phyloP scores from a whole-genome alignment of 169 alveolate species.

The Cryptosporidium felis region DNA sequence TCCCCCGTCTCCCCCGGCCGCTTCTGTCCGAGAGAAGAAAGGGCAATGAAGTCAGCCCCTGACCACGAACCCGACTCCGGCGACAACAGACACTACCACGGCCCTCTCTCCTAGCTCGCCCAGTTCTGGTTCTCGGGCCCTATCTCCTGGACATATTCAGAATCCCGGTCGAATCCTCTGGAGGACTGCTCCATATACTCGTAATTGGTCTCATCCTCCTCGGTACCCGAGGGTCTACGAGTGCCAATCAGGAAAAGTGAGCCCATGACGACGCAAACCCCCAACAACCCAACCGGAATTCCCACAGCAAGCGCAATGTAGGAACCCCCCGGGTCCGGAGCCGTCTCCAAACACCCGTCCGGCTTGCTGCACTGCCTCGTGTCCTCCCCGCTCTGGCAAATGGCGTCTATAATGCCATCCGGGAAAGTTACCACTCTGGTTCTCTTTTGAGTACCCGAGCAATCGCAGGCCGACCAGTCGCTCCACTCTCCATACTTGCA shows the following conservation, averaged over 20 bases:
- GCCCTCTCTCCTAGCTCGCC: constrained; percentile 15
- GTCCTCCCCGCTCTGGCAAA: constrained; percentile 21
- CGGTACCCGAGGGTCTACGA: background rate
- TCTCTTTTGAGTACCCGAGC: constrained; percentile 28
- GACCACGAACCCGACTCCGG: no score
- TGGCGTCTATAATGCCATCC: constrained; percentile 26
- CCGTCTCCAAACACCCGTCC: constrained; percentile 15
- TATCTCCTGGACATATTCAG: constrained; percentile 45
- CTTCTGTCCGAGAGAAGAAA: no score
- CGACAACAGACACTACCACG: no score
- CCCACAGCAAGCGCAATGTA: constrained; percentile 55
- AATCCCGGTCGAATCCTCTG: background rate
- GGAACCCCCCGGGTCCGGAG: constrained; percentile 29
- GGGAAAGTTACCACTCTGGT: constrained; percentile 55
- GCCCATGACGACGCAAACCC: constrained; percentile 4
- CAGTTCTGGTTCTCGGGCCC: constrained; percentile 62
- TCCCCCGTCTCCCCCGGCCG: no score
- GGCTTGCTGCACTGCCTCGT: constrained; percentile 42
- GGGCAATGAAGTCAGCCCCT: no score
- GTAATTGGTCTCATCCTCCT: constrained; percentile 42
- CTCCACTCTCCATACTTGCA: constrained; percentile 45
- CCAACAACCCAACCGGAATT: constrained; percentile 39
- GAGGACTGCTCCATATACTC: constrained; percentile 44
- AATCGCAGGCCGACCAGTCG: constrained; percentile 36
- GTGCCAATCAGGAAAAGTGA: background rate